phyloP scores from a whole-genome alignment of 2,329 filamentous ascomycete species.

The Chaetomium strumarium region DNA sequence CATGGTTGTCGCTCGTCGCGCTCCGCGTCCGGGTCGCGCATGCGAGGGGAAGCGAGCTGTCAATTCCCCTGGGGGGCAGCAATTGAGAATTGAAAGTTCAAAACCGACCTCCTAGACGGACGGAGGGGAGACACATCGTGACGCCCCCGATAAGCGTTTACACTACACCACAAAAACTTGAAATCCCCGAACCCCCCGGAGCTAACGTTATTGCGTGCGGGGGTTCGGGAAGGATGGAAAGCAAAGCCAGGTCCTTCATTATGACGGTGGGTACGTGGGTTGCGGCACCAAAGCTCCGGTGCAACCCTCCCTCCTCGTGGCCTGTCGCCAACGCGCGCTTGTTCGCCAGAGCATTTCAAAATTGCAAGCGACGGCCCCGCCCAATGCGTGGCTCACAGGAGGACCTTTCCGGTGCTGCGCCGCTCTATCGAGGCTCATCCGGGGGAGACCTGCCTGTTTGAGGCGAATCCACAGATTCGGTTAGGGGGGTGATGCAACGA shows the following conservation, averaged over 20 bases:
- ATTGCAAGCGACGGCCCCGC: neutral
- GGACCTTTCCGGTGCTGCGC: neutral
- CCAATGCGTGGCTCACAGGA: neutral
- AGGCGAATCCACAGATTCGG: neutral
- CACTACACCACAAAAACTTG: neutral
- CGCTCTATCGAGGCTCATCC: neutral
- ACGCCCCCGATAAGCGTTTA: neutral
- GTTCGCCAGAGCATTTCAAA: too few relatives aligned
- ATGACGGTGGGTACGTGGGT: neutral
- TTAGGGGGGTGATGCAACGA: conserved; percentile 1
- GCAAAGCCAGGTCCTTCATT: neutral
- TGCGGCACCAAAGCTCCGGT: conserved; percentile 3
- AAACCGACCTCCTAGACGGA: neutral
- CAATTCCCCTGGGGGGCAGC: neutral
- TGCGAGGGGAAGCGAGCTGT: neutral
- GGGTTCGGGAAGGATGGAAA: neutral
- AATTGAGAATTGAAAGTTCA: neutral
- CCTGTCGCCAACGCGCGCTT: neutral
- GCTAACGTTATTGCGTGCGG: neutral
- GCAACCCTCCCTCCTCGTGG: conserved; percentile 7
- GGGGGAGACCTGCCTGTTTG: neutral
- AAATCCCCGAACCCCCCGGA: neutral
- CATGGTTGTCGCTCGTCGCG: neutral
- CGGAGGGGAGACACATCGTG: neutral
- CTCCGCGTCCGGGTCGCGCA: neutral